Conservation (phyloP, 2,329 filamentous ascomycete species). For the Fusarium sp. region DNA sequence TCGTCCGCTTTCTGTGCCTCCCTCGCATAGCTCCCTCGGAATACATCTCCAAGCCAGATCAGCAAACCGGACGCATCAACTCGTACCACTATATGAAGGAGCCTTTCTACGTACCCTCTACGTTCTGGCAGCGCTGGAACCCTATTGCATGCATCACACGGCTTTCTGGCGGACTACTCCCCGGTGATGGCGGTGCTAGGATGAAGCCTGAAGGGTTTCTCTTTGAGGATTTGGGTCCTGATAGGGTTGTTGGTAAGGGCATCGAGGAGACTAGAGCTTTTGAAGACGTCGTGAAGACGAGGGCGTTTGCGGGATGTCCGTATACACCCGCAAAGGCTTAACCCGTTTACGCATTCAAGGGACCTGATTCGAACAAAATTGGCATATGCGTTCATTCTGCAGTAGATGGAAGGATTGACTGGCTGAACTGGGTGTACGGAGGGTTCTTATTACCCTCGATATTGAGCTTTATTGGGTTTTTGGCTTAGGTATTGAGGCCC, state of each 20-base stretch:
- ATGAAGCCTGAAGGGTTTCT: conserved; percentile 63
- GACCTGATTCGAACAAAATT: neutral
- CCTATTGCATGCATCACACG: conserved; percentile 62
- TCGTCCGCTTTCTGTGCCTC: conserved; percentile 67
- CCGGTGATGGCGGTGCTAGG: conserved; percentile 53
- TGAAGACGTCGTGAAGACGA: conserved; percentile 47
- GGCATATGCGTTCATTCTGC: too few species aligned
- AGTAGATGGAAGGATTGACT: neutral
- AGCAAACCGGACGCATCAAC: conserved; percentile 63
- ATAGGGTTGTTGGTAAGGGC: conserved; percentile 63
- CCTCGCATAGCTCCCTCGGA: conserved; percentile 63
- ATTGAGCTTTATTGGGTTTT: too few species aligned
- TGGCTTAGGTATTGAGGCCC: too few species aligned
- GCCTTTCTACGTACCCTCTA: conserved; percentile 72
- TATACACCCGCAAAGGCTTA: conserved; percentile 42
- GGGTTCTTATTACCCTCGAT: too few species aligned
- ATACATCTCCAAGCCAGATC: conserved; percentile 60
- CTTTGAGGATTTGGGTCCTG: conserved; percentile 71
- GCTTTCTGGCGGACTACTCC: conserved; percentile 57
- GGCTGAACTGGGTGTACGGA: too few species aligned
- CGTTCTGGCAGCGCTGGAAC: conserved; percentile 71
- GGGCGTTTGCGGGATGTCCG: conserved; percentile 58
- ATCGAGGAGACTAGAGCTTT: conserved; percentile 53
- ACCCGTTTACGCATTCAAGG: neutral
- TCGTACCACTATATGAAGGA: conserved; percentile 65